These are phyloP conservation scores for Xylariaceae sp. DNA, from an alignment of 2,329 filamentous ascomycete genomes.

Conservation along the genomic window DNA sequence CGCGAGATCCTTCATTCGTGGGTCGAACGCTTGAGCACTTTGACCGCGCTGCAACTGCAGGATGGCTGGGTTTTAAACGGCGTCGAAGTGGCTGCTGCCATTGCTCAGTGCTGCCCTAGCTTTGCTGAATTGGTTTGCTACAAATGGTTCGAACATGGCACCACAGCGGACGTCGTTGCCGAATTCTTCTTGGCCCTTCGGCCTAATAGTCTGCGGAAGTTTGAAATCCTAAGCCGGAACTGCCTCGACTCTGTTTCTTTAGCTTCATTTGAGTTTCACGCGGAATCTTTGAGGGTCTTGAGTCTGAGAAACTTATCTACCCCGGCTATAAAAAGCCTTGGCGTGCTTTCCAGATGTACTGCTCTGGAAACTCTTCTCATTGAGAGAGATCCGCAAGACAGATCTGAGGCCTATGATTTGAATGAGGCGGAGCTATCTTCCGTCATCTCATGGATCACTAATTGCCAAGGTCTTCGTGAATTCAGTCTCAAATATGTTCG, in stretches of 20 bases:
- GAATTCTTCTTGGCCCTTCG: constrained; percentile 56
- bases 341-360: constrained; percentile 31
- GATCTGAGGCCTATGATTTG: constrained; percentile 18
- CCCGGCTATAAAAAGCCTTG: constrained; percentile 27
- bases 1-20: constrained; percentile 51
- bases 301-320: constrained; percentile 29
- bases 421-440: constrained; percentile 25
- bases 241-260: constrained; percentile 53
- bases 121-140: constrained; percentile 60
- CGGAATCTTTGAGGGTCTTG: constrained; percentile 33
- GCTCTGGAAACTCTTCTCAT: constrained; percentile 33
- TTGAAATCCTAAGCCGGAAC: constrained; percentile 55
- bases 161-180: constrained; percentile 53
- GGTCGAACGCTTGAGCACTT: constrained; percentile 53
- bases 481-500: constrained; percentile 41
- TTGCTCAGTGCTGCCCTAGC: constrained; percentile 55
- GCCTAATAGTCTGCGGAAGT: constrained; percentile 53
- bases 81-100: constrained; percentile 48
- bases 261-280: constrained; percentile 45
- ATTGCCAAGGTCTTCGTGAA: constrained; percentile 24
- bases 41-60: constrained; percentile 57
- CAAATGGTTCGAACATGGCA: constrained; percentile 38
- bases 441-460: constrained; percentile 30
- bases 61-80: constrained; percentile 59
- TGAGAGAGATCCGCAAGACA: constrained; percentile 22